Percentiles rank a stretch among this genome's conserved stretches.
phyloP scores from a whole-genome alignment of 345 rosid species.

The Noccaea caerulescens region DNA sequence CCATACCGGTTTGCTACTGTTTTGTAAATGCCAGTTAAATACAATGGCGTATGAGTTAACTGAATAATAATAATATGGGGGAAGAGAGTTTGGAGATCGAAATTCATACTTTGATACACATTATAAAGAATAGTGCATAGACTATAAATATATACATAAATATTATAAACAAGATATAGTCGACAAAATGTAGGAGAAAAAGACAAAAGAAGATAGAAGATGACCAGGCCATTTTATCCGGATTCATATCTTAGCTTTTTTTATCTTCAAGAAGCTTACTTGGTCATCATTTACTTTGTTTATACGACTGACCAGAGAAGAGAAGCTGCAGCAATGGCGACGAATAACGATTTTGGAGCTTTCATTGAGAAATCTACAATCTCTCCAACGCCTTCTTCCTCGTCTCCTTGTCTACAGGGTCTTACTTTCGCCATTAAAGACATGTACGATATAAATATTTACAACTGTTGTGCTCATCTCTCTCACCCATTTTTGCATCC shows the following conservation, averaged over 20 bases:
- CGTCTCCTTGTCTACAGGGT: constrained; percentile 57
- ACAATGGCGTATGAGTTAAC: not conserved
- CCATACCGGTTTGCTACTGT: not conserved
- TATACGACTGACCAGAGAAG: constrained; percentile 10
- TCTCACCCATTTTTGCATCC: not conserved
- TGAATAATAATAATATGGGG: not conserved
- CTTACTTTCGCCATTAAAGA: constrained; percentile 91
- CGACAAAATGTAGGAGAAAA: not conserved
- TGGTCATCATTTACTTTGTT: constrained; percentile 34
- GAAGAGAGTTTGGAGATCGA: not conserved
- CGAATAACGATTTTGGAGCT: constrained; percentile 66
- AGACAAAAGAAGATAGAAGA: constrained; percentile 17
- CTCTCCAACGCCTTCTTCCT: constrained; percentile 53
- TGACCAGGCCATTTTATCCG: constrained; percentile 21
- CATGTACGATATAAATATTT: constrained; percentile 50
- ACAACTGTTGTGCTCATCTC: not conserved
- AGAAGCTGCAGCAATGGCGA: constrained; percentile 50
- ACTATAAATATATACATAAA: not conserved
- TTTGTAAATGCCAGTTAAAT: not conserved
- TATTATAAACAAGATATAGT: not conserved
- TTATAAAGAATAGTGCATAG: not conserved
- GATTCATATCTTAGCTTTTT: constrained; percentile 15
- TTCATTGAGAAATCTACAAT: constrained; percentile 75
- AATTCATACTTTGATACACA: not conserved
- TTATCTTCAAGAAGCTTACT: constrained; percentile 38